A percentile compares a stretch with the other conserved stretches of the same genome.
phyloP scores from a whole-genome alignment of 768 basidiomycete genomes.

The Mycena galopus region DNA sequence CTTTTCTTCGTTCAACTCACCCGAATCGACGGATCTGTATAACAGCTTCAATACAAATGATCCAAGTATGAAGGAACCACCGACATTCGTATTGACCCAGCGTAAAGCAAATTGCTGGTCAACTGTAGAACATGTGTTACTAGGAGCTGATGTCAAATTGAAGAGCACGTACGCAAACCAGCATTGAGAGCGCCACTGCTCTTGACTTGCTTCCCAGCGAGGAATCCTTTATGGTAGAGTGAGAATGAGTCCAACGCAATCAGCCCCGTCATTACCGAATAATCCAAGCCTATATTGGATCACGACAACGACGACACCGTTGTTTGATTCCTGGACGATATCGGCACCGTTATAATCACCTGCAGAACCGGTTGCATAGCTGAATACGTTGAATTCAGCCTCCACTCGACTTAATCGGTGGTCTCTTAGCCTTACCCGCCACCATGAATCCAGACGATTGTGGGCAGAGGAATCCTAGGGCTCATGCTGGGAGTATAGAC shows the following conservation, averaged over 20 bases:
- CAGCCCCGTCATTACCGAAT: neutral
- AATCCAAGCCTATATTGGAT: neutral
- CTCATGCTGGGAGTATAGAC: slow-evolving; percentile 25
- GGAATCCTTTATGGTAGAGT: neutral
- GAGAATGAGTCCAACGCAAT: neutral
- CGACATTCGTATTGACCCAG: neutral
- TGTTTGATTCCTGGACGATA: slow-evolving; percentile 29
- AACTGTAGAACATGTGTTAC: neutral
- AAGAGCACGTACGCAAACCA: neutral
- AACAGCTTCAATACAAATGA: no score
- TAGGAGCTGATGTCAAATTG: neutral
- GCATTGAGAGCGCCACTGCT: neutral
- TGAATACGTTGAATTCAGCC: neutral
- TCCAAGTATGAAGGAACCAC: neutral
- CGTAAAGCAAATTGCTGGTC: neutral
- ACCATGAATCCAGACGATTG: slow-evolving; percentile 40
- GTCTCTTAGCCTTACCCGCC: slow-evolving; percentile 23
- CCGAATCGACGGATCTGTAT: neutral
- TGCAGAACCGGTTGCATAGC: slow-evolving; percentile 25
- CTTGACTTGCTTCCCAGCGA: neutral
- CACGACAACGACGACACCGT: slow-evolving; percentile 24
- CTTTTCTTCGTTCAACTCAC: neutral
- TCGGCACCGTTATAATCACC: slow-evolving; percentile 25
- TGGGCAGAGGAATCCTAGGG: slow-evolving; percentile 15
- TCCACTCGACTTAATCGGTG: neutral